A percentile compares a stretch with the other conserved stretches of the same genome.
Evolutionary conservation across 2,329 filamentous ascomycete genomes (phyloP).

Genomic region (Aspergillus pseudonomiae): DNA sequence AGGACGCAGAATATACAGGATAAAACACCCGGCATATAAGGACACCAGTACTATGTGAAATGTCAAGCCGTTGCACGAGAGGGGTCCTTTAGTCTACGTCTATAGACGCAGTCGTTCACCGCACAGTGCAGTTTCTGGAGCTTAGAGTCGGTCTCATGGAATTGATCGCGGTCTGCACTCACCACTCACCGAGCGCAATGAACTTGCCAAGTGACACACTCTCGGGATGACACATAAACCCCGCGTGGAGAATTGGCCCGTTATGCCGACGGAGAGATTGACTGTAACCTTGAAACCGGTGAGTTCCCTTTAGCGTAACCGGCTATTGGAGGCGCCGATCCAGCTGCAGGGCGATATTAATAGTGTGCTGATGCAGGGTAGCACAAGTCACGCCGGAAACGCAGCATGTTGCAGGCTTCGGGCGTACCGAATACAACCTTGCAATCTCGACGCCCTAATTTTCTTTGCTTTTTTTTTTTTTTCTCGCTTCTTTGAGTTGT

Average conservation of each 20-base stretch:
- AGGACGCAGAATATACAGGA: neutral
- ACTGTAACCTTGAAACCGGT: neutral
- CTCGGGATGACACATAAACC: neutral
- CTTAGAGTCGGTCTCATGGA: neutral
- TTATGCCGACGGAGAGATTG: neutral
- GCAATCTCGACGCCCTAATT: neutral
- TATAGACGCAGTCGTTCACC: neutral
- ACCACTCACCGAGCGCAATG: neutral
- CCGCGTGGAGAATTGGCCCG: neutral
- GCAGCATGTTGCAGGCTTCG: neutral
- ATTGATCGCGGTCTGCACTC: neutral
- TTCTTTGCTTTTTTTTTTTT: too few relatives aligned
- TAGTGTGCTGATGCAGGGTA: neutral
- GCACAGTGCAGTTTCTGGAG: neutral
- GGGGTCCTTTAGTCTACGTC: neutral
- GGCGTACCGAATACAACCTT: neutral
- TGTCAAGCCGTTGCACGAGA: neutral
- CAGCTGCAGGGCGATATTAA: constrained; percentile 1
- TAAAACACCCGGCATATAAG: neutral
- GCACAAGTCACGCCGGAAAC: neutral
- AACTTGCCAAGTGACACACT: neutral
- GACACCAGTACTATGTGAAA: neutral
- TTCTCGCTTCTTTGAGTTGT: neutral
- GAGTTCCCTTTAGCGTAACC: neutral
- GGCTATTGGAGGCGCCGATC: neutral